Percentiles rank a stretch among this genome's conserved stretches.
Conservation (phyloP, 1,284 basidiomycete species). For the Hemileia vastatrix region DNA sequence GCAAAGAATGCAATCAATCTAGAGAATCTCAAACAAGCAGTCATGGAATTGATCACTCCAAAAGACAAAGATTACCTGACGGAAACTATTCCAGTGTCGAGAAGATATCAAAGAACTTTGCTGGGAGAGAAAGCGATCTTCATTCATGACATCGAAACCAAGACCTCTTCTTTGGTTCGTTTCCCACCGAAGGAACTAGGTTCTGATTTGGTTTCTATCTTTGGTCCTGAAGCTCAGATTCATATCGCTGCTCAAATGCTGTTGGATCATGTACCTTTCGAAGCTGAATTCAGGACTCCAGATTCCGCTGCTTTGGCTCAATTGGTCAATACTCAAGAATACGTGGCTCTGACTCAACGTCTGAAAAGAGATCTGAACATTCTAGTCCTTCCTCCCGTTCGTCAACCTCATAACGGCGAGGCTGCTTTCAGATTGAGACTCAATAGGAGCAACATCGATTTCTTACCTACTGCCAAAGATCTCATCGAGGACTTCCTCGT, state of each 20-base stretch:
- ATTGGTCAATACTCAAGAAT: conserved; percentile 73
- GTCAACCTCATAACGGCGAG: conserved; percentile 56
- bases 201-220: conserved; percentile 80
- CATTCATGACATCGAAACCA: conserved; percentile 89
- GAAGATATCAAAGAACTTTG: conserved; percentile 86
- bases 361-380: conserved; percentile 91
- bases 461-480: conserved; percentile 76
- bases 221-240: conserved; percentile 94
- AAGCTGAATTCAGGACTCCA: conserved; percentile 87
- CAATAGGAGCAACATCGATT: conserved; percentile 86
- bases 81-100: conserved; percentile 82
- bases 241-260: conserved; percentile 95
- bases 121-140: conserved; percentile 93
- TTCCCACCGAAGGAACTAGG: conserved; percentile 95
- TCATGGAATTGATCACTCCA: conserved; percentile 94
- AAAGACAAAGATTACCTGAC: conserved; percentile 97
- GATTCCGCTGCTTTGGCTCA: conserved; percentile 66
- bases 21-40: conserved; percentile 86
- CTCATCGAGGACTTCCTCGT: conserved; percentile 85
- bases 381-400: conserved; percentile 62
- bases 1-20: conserved; percentile 94
- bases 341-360: conserved; percentile 68
- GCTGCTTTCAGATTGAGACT: conserved; percentile 86
- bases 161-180: conserved; percentile 84
- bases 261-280: conserved; percentile 90